Conservation (phyloP, 805 yeast genomes). For the Ogataea methylovora region DNA sequence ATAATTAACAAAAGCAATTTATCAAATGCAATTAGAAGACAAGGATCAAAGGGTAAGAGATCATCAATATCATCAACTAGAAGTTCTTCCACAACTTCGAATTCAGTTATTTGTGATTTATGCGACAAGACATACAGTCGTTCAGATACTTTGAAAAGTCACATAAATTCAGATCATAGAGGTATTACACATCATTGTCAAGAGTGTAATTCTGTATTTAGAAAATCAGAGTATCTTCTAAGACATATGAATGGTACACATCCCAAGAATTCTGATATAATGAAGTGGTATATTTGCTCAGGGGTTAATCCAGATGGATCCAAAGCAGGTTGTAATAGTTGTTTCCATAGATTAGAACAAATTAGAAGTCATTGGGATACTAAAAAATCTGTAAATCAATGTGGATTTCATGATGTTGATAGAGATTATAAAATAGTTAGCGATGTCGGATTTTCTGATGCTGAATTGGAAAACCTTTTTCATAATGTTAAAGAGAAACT, state of each 20-base stretch:
- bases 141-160: conserved; percentile 15
- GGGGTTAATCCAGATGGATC: conserved; percentile 4
- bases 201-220: conserved; percentile 10
- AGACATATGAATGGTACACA: conserved; percentile 14
- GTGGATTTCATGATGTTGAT: conserved; percentile 11
- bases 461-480: no score
- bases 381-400: conserved; percentile 9
- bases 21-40: no score
- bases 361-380: conserved; percentile 15
- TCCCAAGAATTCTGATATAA: conserved; percentile 1
- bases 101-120: conserved; percentile 4
- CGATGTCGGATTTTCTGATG: background rate
- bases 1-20: no score
- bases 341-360: conserved; percentile 14
- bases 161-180: conserved; percentile 12
- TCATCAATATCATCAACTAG: background rate
- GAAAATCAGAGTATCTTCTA: no score
- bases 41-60: no score
- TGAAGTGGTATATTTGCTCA: conserved; percentile 8
- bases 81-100: background rate
- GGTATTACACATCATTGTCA: conserved; percentile 10
- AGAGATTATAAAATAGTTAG: background rate
- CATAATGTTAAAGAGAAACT: no score
- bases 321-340: conserved; percentile 14
- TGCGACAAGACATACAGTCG: conserved; percentile 11